Evolutionary conservation across 1,284 basidiomycete genomes (phyloP), one percentile per base, ranked within the genome.

Genomic region (Papiliotrema fonsecae): DNA sequence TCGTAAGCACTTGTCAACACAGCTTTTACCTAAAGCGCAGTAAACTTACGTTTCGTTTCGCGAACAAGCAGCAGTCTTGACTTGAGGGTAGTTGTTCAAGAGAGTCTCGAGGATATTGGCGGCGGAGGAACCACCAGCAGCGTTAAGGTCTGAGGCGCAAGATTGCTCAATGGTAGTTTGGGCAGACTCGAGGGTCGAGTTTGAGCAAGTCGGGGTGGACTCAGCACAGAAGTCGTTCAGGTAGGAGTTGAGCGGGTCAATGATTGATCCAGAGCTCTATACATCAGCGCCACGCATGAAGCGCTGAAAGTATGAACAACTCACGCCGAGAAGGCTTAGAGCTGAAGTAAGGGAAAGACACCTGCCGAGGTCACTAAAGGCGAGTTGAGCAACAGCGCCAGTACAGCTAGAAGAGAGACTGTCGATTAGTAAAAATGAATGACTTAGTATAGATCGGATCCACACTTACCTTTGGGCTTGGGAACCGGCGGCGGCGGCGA

Each of bases 11-110:
- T 27, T 14, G 25, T 31, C 18, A 45, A 21, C 27, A 16, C 19
- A n/a, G n/a, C n/a, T n/a, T n/a, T n/a, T n/a, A n/a, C n/a, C n/a
- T n/a, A n/a, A n/a, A n/a, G n/a, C n/a, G n/a, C n/a, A 21, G 11
- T 10, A 7, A 6, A 61, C 67, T 57, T 50, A 72, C 69, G 62
- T 58, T n/a, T 54, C 25, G 54, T 67, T 67, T 51, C 62, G 63
- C 22, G 64, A 56, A 50, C 70, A 73, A 6, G 56, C 69, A 2
- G 61, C 68, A 16, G 55, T 49, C 40, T 62, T 44, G 42, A 69
- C 50, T 30, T 66, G 45, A 13, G 55, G 45, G 47, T 73, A 73
- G 52, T 60, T 41, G 11, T 55, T 25, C 11, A 73, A 36, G 21
- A 64, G 24, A 2, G 47, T 25, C 35, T 58, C 21, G 19, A 68